A percentile compares a stretch with the other conserved stretches of the same genome.
Evolutionary conservation across 306 rosid species (phyloP).

Genomic region (Pterocarpus macrocarpus): DNA sequence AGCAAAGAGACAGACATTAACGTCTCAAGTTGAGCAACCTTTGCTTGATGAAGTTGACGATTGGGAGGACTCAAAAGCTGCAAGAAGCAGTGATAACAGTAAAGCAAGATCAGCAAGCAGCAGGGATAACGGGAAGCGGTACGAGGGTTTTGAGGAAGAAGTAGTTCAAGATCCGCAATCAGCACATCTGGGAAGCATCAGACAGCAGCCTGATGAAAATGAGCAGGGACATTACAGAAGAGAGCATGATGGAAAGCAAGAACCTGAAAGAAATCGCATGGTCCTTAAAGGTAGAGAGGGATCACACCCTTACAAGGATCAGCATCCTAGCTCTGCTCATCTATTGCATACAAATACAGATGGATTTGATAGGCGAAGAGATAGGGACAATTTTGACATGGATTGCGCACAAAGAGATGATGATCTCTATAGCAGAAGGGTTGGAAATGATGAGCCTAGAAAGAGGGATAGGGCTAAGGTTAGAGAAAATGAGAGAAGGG

Average conservation of each 20-base stretch:
- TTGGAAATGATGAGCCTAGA: slow-evolving; percentile 81
- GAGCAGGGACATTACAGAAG: slow-evolving; percentile 71
- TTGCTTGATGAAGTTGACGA: slow-evolving; percentile 69
- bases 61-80: slow-evolving; percentile 84
- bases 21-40: slow-evolving; percentile 70
- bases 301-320: slow-evolving; percentile 72
- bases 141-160: slow-evolving; percentile 90
- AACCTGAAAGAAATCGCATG: slow-evolving; percentile 70
- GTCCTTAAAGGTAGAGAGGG: slow-evolving; percentile 72
- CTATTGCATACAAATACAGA: slow-evolving; percentile 71
- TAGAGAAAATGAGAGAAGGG: slow-evolving; percentile 80
- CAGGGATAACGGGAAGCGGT: slow-evolving; percentile 76
- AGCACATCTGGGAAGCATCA: slow-evolving; percentile 54
- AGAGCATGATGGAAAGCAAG: slow-evolving; percentile 73
- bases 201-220: slow-evolving; percentile 69
- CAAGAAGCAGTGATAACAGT: slow-evolving; percentile 97
- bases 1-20: slow-evolving; percentile 56
- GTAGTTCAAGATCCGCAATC: slow-evolving; percentile 84
- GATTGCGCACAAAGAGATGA: slow-evolving; percentile 83
- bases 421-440: slow-evolving; percentile 80
- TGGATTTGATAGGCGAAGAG: slow-evolving; percentile 80
- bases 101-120: slow-evolving; percentile 95
- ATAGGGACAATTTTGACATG: slow-evolving; percentile 78
- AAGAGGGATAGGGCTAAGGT: slow-evolving; percentile 86
- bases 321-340: slow-evolving; percentile 72